Evolutionary conservation across 371 early-diverging fungal species (phyloP).

Genomic region (Mortierella polycephala): DNA sequence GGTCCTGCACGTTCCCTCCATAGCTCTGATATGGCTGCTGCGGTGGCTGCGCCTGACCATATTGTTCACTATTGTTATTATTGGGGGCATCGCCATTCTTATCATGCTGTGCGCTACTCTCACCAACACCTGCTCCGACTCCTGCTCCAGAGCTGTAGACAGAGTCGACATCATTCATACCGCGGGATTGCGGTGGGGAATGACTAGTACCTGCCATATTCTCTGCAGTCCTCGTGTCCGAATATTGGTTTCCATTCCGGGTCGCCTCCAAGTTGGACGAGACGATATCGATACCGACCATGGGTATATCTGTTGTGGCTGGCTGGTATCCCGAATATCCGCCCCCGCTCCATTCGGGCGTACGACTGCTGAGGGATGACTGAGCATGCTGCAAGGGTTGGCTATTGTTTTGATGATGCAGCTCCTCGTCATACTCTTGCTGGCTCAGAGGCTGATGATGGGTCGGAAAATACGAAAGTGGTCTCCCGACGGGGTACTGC

Average conservation of each 20-base stretch:
- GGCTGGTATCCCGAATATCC: conserved; percentile 22
- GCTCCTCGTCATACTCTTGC: conserved; percentile 42
- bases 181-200: background rate
- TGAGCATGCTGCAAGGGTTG: conserved; percentile 41
- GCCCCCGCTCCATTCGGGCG: conserved; percentile 26
- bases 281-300: conserved; percentile 43
- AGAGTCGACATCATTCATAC: background rate
- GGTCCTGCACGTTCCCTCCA: background rate
- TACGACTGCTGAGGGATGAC: conserved; percentile 31
- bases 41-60: conserved; percentile 11
- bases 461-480: conserved; percentile 47
- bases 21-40: background rate
- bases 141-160: conserved; percentile 16
- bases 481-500: conserved; percentile 39
- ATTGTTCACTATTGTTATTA: conserved; percentile 1
- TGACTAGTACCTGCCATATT: conserved; percentile 8
- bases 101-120: background rate
- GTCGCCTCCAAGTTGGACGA: conserved; percentile 44
- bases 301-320: conserved; percentile 24
- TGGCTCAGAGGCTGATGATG: conserved; percentile 49
- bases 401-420: conserved; percentile 20
- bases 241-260: conserved; percentile 22
- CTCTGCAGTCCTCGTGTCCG: conserved; percentile 39
- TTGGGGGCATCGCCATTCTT: conserved; percentile 7
- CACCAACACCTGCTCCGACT: conserved; percentile 6